Base-by-base conservation (phyloP, 2,329 filamentous ascomycete species). In the Diaporthe destruens region DNA sequence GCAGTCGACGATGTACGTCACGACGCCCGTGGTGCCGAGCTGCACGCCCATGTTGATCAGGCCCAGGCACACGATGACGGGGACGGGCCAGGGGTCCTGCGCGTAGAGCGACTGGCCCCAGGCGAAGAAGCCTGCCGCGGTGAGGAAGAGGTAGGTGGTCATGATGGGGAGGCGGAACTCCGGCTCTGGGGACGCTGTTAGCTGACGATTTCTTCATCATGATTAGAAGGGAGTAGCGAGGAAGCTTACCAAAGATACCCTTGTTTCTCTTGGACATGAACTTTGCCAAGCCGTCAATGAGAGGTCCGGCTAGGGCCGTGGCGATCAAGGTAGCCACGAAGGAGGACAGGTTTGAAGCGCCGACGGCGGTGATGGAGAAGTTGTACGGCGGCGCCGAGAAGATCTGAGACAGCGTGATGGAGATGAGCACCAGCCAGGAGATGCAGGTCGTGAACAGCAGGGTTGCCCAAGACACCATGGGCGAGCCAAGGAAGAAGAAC, bases 111-210 rank as follows among this genome's bases (percentile, higher is more conserved):
- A 72, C 74, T 78, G 69, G 53, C 78, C 78, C 77, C 77, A 79
- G 44, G 79, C 80, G 71, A 82, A 82, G 77, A 83, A 82, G 49
- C 82, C 82, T 0, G 78, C 79, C 23, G 78, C 80, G 0, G 81
- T 82, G 61, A 82, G 81, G 56, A 80, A 57, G 11, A 82, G 75
- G 68, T 81, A 80, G 11, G 78, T 78, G 0, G 77, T 69, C 78
- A 82, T 81, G 73, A 83, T 78, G 4, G 81, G 81, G 6, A 82
- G 77, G 44, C 82, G 81, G 76, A 83, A 83, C 69, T 83, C 81
- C 6, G 81, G 81, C 71, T 83, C 77, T 77, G 72, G 3, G 9
- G 16, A 20, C 0, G 25, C 9, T 20, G 36, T 42, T 12, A 42
- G 34, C 6, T 3, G 23, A 3, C 6, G 6, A 14, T 23, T 14